A percentile compares a stretch with the other conserved stretches of the same genome.
Conservation (phyloP, 2,329 filamentous ascomycete genomes). For the Fusarium succisae region DNA sequence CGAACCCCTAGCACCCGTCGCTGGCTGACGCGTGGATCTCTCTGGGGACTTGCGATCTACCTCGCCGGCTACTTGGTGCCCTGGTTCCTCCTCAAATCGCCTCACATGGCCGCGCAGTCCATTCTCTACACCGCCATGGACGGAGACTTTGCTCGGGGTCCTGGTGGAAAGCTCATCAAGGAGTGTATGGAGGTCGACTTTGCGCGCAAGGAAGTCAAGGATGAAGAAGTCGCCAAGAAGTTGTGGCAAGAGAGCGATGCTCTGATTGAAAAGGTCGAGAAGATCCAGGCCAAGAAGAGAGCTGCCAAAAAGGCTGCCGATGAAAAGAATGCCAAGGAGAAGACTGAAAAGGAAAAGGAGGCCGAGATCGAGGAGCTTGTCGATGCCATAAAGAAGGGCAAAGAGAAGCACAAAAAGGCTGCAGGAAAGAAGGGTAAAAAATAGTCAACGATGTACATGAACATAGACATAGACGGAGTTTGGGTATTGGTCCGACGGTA, state of each 20-base stretch:
- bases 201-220: conserved; percentile 76
- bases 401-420: conserved; percentile 43
- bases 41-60: conserved; percentile 83
- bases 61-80: conserved; percentile 80
- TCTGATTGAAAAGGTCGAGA: conserved; percentile 78
- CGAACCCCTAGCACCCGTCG: conserved; percentile 88
- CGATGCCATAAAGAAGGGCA: conserved; percentile 56
- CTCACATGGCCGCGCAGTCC: conserved; percentile 84
- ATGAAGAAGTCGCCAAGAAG: conserved; percentile 82
- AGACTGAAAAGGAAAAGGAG: conserved; percentile 47
- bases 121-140: conserved; percentile 90
- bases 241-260: conserved; percentile 91
- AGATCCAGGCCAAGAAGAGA: conserved; percentile 71
- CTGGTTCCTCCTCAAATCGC: conserved; percentile 89
- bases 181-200: conserved; percentile 84
- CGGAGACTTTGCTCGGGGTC: conserved; percentile 68
- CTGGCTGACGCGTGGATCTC: conserved; percentile 85
- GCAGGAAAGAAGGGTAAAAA: conserved; percentile 40
- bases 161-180: conserved; percentile 81
- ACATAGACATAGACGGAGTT: conserved; percentile 38
- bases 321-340: conserved; percentile 47
- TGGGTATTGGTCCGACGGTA: conserved; percentile 17
- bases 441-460: conserved; percentile 27
- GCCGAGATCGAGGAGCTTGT: conserved; percentile 52
- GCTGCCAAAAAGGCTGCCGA: conserved; percentile 53